These are phyloP conservation scores for Fusarium nodosum DNA, from an alignment of 2,329 filamentous ascomycete species.

Conservation along the genomic window DNA sequence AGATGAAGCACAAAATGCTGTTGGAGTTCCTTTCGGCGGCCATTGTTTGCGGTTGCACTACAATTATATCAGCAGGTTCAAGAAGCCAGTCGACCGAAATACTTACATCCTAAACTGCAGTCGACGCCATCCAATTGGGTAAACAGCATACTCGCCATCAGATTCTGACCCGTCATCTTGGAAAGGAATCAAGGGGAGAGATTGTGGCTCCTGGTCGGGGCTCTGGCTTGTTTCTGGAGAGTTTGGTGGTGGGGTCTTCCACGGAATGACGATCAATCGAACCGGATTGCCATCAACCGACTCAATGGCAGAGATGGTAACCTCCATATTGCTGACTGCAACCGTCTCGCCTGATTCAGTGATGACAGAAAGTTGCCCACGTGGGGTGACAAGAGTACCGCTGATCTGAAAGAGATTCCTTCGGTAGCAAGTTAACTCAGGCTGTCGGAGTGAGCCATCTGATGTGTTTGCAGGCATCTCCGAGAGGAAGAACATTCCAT, in stretches of 20 bases:
- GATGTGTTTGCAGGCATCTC: constrained; percentile 77
- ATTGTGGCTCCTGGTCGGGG: constrained; percentile 85
- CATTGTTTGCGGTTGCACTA: constrained; percentile 95
- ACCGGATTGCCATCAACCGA: constrained; percentile 93
- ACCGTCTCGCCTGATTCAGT: constrained; percentile 88
- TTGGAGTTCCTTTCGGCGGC: constrained; percentile 91
- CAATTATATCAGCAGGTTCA: constrained; percentile 22
- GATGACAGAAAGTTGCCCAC: constrained; percentile 82
- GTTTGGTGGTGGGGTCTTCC: constrained; percentile 93
- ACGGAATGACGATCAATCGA: constrained; percentile 95
- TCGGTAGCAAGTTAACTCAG: constrained; percentile 94
- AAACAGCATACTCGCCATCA: constrained; percentile 87
- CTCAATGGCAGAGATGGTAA: constrained; percentile 91
- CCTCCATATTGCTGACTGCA: constrained; percentile 84
- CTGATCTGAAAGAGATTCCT: constrained; percentile 97
- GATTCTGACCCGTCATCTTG: constrained; percentile 70
- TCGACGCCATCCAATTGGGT: constrained; percentile 93
- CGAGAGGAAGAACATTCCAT: constrained; percentile 90
- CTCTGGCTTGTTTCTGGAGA: constrained; percentile 74
- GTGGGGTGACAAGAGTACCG: constrained; percentile 84
- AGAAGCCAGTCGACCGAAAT: not conserved
- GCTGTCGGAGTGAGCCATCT: constrained; percentile 73
- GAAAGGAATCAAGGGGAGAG: constrained; percentile 80
- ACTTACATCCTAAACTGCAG: constrained; percentile 87
- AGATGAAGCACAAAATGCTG: constrained; percentile 94